These are phyloP conservation scores for Scenedesmus sp. DNA, from an alignment of 163 green algal species.

Conservation along the genomic window DNA sequence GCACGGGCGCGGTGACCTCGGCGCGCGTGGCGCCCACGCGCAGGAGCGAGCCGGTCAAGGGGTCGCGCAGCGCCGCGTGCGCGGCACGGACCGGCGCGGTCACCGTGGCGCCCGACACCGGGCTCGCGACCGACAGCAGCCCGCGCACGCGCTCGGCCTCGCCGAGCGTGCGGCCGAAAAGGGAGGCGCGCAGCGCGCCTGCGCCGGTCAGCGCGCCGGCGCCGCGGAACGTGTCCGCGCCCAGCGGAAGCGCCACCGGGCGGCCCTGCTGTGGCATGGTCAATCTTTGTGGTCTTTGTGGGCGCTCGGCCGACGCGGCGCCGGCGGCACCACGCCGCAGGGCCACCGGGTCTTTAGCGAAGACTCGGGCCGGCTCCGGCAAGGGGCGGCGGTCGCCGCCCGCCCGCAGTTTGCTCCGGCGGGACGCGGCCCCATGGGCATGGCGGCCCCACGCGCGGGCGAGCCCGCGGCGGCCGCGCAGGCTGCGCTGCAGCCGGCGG, in stretches of 20 bases:
- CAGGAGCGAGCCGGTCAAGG: constrained; percentile 26
- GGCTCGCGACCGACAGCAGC: constrained; percentile 22
- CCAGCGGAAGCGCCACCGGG: not conserved
- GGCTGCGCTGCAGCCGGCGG: too few relatives aligned
- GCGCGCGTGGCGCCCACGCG: constrained; percentile 5
- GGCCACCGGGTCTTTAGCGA: too few relatives aligned
- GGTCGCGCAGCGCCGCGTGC: constrained; percentile 23
- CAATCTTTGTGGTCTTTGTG: too few relatives aligned
- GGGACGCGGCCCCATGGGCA: too few relatives aligned
- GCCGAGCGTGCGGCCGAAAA: constrained; percentile 36
- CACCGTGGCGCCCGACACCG: constrained; percentile 27
- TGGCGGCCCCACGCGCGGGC: too few relatives aligned
- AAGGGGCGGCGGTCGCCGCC: too few relatives aligned
- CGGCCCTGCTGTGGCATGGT: constrained; percentile 9
- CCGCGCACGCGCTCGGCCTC: constrained; percentile 6
- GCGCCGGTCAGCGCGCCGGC: not conserved
- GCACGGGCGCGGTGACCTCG: constrained; percentile 16
- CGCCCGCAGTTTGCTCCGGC: too few relatives aligned
- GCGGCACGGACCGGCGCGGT: not conserved
- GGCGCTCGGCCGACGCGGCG: too few relatives aligned
- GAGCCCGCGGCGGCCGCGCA: too few relatives aligned
- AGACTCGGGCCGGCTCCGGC: too few relatives aligned
- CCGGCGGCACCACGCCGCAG: too few relatives aligned
- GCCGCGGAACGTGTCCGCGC: constrained; percentile 30
- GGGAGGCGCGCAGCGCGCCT: not conserved